Conservation (phyloP, 2,329 filamentous ascomycete species). For the Pseudogymnoascus sp. region DNA sequence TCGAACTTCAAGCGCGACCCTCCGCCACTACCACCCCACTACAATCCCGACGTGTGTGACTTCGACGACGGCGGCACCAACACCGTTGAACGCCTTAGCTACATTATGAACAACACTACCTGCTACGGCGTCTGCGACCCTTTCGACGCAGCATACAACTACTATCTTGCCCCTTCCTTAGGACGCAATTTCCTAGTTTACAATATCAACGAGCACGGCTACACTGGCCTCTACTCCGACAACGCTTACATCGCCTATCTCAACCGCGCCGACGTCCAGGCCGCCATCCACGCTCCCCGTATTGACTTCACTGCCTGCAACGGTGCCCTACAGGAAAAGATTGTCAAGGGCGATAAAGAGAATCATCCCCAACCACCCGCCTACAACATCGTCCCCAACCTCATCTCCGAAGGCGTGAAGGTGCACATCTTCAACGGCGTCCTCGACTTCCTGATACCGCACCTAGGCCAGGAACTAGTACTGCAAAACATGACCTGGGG, state of each 20-base stretch:
- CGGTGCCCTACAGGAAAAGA: constrained; percentile 37
- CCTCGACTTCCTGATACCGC: constrained; percentile 49
- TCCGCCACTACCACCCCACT: neutral
- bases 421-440: constrained; percentile 54
- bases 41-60: neutral
- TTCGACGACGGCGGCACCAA: constrained; percentile 2
- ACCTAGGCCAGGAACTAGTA: constrained; percentile 42
- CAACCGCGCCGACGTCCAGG: constrained; percentile 52
- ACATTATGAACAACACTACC: neutral
- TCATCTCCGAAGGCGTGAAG: constrained; percentile 49
- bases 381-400: constrained; percentile 39
- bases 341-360: constrained; percentile 31
- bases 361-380: constrained; percentile 39
- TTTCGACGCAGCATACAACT: neutral
- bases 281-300: constrained; percentile 52
- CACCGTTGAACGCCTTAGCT: neutral
- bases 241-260: constrained; percentile 44
- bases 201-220: constrained; percentile 37
- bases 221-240: constrained; percentile 36
- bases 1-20: neutral
- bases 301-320: constrained; percentile 33
- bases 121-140: constrained; percentile 8
- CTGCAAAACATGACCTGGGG: constrained; percentile 66
- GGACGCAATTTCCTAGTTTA: too few species aligned
- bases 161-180: neutral